These are phyloP conservation scores for Sparassis latifolia DNA, from an alignment of 1,284 basidiomycete genomes.

Conservation along the genomic window DNA sequence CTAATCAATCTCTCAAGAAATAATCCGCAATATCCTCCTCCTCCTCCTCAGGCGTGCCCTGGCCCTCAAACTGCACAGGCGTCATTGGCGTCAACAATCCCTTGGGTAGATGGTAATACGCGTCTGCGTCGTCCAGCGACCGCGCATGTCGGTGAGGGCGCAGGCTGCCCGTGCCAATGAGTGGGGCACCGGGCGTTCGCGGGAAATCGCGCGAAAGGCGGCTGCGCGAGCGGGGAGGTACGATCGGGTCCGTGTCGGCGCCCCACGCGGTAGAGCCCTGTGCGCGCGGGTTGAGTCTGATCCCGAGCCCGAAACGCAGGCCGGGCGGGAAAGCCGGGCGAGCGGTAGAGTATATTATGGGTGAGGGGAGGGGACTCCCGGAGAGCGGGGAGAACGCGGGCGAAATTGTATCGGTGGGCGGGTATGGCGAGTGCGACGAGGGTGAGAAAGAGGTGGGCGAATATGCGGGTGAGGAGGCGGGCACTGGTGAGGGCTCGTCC, in stretches of 20 bases:
- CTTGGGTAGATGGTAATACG: constrained; percentile 2
- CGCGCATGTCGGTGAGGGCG: background rate
- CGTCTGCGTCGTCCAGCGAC: too few relatives aligned
- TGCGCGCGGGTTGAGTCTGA: background rate
- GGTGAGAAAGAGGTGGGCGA: background rate
- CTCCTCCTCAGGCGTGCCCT: background rate
- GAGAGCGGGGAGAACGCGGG: background rate
- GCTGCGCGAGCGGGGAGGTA: background rate
- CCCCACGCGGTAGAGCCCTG: background rate
- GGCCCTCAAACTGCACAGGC: background rate
- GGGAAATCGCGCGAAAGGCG: constrained; percentile 1
- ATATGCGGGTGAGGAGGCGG: background rate
- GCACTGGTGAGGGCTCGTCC: background rate
- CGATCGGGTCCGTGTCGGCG: background rate
- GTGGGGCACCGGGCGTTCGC: constrained; percentile 15
- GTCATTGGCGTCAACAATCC: background rate
- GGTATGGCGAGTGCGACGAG: background rate
- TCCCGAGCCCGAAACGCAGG: background rate
- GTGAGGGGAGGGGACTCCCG: background rate
- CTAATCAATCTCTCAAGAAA: background rate
- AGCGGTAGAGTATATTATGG: background rate
- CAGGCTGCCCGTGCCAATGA: constrained; percentile 4
- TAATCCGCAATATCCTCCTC: background rate
- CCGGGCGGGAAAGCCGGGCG: background rate
- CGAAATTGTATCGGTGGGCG: background rate